Percentiles rank a stretch among this genome's conserved stretches.
These are phyloP conservation scores for Nadsonia fulvescens DNA, from an alignment of 805 yeast species.

Conservation along the genomic window DNA sequence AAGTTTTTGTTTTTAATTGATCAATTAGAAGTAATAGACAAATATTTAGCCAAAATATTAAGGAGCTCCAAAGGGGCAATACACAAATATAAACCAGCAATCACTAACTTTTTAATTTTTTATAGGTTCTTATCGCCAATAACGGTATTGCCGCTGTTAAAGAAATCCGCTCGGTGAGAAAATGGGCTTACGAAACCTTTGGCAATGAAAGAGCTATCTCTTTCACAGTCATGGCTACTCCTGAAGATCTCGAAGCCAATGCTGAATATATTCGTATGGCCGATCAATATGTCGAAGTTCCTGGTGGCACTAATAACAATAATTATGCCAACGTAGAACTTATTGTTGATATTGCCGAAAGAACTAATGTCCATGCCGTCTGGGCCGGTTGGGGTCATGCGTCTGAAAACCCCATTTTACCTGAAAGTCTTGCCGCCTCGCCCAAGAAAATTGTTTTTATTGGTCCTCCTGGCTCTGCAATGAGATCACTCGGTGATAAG, in stretches of 20 bases:
- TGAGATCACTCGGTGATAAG: constrained; percentile 98
- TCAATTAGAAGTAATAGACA: too few species aligned
- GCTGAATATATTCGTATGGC: constrained; percentile 99
- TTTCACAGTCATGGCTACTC: constrained; percentile 97
- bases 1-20: too few species aligned
- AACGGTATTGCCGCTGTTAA: constrained; percentile 99
- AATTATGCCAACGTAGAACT: constrained; percentile 96
- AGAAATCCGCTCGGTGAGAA: constrained; percentile 90
- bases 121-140: constrained; percentile 70
- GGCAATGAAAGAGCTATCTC: constrained; percentile 87
- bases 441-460: constrained; percentile 80
- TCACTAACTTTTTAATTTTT: not conserved
- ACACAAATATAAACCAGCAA: not conserved
- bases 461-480: constrained; percentile 98
- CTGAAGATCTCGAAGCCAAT: constrained; percentile 94
- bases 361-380: constrained; percentile 92
- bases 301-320: constrained; percentile 98
- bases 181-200: constrained; percentile 99
- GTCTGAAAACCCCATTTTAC: constrained; percentile 90
- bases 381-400: constrained; percentile 99
- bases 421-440: constrained; percentile 87
- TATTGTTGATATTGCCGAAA: constrained; percentile 92
- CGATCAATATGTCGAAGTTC: constrained; percentile 93
- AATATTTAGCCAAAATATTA: too few species aligned
- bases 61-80: too few species aligned